These are phyloP conservation scores for Sphagnum fallax DNA, from an alignment of 228 moss, liverwort and hornwort species.

Conservation along the genomic window DNA sequence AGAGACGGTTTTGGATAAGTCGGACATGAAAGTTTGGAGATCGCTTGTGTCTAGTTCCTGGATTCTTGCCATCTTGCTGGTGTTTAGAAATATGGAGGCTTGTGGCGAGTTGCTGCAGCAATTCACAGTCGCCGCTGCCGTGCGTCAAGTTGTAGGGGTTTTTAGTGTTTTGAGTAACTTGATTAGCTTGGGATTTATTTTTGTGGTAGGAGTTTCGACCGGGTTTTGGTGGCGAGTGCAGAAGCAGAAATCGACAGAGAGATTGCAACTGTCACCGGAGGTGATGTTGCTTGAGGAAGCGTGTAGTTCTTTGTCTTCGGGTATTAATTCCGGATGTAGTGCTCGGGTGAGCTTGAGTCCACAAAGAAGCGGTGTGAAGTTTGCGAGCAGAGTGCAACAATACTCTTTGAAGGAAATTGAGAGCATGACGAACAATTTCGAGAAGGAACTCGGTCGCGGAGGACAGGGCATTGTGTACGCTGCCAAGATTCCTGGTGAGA, in stretches of 20 bases:
- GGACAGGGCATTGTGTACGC: slow-evolving; percentile 49
- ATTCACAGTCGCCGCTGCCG: neutral
- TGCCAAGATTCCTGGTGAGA: slow-evolving; percentile 19
- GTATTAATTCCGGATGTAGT: slow-evolving; percentile 12
- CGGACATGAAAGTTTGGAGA: slow-evolving; percentile 9
- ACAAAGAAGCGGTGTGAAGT: slow-evolving; percentile 20
- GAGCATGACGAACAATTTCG: slow-evolving; percentile 33
- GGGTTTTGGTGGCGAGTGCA: slow-evolving; percentile 27
- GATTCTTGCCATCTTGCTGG: slow-evolving; percentile 18
- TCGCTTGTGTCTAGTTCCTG: slow-evolving; percentile 24
- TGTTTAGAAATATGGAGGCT: neutral
- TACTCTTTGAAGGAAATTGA: slow-evolving; percentile 29
- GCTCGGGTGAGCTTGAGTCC: slow-evolving; percentile 24
- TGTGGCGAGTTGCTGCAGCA: neutral
- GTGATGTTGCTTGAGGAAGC: neutral
- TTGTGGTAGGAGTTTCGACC: slow-evolving; percentile 30
- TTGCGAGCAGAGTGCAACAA: slow-evolving; percentile 10
- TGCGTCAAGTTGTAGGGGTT: slow-evolving; percentile 4
- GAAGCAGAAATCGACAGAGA: slow-evolving; percentile 10
- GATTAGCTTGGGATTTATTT: slow-evolving; percentile 30
- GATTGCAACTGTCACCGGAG: slow-evolving; percentile 4
- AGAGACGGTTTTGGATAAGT: no score
- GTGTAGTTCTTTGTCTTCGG: slow-evolving; percentile 18
- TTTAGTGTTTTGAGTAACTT: slow-evolving; percentile 16
- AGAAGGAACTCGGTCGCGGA: slow-evolving; percentile 43